Evolutionary conservation across 495 filamentous ascomycete genomes (phyloP).

Genomic region (Ascobolus immersus): DNA sequence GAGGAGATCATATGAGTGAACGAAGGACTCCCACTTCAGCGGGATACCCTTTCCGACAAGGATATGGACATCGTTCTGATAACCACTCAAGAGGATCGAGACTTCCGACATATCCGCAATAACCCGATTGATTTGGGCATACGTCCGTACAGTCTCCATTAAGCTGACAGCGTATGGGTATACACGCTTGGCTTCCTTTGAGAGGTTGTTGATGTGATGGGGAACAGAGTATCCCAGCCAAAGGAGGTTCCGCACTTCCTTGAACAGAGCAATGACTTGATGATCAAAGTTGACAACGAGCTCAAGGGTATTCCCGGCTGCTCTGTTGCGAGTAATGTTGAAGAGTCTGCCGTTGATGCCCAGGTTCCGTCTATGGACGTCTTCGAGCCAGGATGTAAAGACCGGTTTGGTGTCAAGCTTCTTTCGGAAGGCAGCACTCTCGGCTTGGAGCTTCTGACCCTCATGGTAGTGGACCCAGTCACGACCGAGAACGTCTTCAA

Average conservation of each 20-base stretch:
- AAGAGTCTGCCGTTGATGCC: conserved; percentile 81
- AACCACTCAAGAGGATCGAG: conserved; percentile 62
- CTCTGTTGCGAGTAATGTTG: conserved; percentile 60
- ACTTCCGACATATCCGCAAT: conserved; percentile 68
- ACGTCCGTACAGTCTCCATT: conserved; percentile 88
- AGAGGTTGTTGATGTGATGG: conserved; percentile 77
- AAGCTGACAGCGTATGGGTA: conserved; percentile 93
- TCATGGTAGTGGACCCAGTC: conserved; percentile 88
- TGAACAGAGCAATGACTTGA: conserved; percentile 90
- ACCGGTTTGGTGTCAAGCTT: conserved; percentile 67
- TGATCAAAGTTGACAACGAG: conserved; percentile 87
- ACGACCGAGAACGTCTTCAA: conserved; percentile 78
- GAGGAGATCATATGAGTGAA: conserved; percentile 83
- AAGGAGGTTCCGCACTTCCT: conserved; percentile 87
- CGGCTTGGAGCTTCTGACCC: conserved; percentile 71
- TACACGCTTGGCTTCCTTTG: conserved; percentile 87
- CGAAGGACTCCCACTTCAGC: conserved; percentile 87
- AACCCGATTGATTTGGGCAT: conserved; percentile 58
- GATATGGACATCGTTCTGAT: conserved; percentile 61
- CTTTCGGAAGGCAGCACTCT: conserved; percentile 76
- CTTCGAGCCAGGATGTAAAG: conserved; percentile 52
- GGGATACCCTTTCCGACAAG: conserved; percentile 67
- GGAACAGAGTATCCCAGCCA: conserved; percentile 86
- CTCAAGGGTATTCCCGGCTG: conserved; percentile 62
- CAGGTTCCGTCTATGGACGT: conserved; percentile 62